These are phyloP conservation scores for Camelina laxa DNA, from an alignment of 345 rosid genomes.

Conservation along the genomic window DNA sequence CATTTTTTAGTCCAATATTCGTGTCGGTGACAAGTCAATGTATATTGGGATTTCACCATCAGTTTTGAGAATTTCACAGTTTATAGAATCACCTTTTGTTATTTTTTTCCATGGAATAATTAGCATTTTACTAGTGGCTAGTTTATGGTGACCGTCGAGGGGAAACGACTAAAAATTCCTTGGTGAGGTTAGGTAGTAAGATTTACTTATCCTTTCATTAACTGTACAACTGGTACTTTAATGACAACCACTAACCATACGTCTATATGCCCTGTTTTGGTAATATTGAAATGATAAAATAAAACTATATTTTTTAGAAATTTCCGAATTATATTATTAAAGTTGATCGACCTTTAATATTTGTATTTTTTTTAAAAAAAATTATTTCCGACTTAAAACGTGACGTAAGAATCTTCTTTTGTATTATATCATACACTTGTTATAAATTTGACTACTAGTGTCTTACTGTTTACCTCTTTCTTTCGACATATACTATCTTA, in stretches of 20 bases:
- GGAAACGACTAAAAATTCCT: conserved; percentile 18
- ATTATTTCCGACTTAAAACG: too few relatives aligned
- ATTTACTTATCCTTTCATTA: neutral
- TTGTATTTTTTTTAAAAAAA: too few relatives aligned
- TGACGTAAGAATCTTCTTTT: too few relatives aligned
- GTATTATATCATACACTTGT: too few relatives aligned
- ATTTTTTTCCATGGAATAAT: conserved; percentile 2
- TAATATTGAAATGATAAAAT: too few relatives aligned
- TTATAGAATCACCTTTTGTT: neutral
- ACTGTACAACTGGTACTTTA: neutral
- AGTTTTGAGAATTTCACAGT: conserved; percentile 9
- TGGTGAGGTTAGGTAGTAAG: conserved; percentile 18
- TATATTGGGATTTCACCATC: neutral
- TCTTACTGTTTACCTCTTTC: too few relatives aligned
- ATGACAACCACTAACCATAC: neutral
- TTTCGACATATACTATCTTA: too few relatives aligned
- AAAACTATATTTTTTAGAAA: too few relatives aligned
- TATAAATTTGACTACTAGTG: too few relatives aligned
- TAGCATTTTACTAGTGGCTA: neutral
- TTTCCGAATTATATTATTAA: too few relatives aligned
- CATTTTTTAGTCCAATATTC: neutral
- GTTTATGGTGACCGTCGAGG: conserved; percentile 5
- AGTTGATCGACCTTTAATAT: too few relatives aligned
- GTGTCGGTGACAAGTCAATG: conserved; percentile 30
- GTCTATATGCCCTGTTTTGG: too few relatives aligned